Conservation (phyloP, 768 basidiomycete genomes). For the Stropharia rugosoannulata region DNA sequence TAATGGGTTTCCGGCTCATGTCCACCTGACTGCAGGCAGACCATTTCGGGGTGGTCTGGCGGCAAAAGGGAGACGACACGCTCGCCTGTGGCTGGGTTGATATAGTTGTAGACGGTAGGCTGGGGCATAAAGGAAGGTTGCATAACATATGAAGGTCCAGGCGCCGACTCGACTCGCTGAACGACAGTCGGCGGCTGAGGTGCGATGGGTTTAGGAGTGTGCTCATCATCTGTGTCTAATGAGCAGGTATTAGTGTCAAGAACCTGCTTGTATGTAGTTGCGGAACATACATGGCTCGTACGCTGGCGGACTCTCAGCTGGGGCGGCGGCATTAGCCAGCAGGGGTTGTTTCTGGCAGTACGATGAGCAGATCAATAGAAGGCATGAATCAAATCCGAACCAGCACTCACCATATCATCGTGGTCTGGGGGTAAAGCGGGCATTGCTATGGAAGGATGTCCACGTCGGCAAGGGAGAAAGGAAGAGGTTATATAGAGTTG, state of each 20-base stretch:
- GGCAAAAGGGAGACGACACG: conserved; percentile 63
- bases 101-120: conserved; percentile 67
- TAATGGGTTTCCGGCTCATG: conserved; percentile 64
- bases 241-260: neutral
- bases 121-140: conserved; percentile 33
- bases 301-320: conserved; percentile 14
- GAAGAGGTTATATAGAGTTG: neutral
- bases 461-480: neutral
- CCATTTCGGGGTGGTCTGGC: conserved; percentile 81
- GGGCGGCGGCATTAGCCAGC: neutral
- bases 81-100: conserved; percentile 59
- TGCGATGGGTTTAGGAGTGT: conserved; percentile 1
- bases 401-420: neutral
- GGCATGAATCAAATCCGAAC: neutral
- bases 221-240: conserved; percentile 1
- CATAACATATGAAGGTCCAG: conserved; percentile 25
- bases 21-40: conserved; percentile 76
- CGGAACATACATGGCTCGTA: conserved; percentile 21
- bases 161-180: conserved; percentile 7
- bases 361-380: neutral
- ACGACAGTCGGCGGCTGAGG: conserved; percentile 13
- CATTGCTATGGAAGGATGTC: neutral
- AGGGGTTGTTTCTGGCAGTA: conserved; percentile 5
- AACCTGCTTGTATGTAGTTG: neutral
- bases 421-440: neutral